Conservation (phyloP, 768 basidiomycete genomes). For the Strobilomyces confusus region DNA sequence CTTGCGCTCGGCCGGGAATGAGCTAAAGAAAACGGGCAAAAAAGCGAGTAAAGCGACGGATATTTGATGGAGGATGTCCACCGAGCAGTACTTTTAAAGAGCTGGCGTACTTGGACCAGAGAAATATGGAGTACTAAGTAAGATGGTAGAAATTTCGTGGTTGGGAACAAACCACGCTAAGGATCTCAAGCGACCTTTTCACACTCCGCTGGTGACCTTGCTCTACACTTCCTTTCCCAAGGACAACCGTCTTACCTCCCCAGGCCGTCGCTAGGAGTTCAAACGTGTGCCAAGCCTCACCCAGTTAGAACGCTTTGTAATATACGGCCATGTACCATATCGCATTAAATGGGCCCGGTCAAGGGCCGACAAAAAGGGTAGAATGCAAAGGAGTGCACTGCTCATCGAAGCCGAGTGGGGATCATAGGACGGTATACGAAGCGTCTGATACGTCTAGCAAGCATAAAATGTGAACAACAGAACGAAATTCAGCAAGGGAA, state of each 20-base stretch:
- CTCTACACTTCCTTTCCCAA: conserved; percentile 23
- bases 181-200: conserved; percentile 29
- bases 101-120: conserved; percentile 34
- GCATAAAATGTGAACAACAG: conserved; percentile 3
- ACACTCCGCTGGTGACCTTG: conserved; percentile 29
- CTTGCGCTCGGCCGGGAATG: conserved; percentile 28
- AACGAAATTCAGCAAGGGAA: conserved; percentile 11
- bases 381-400: conserved; percentile 11
- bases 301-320: conserved; percentile 9
- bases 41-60: conserved; percentile 26
- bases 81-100: conserved; percentile 29
- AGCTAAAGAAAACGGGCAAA: conserved; percentile 15
- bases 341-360: conserved; percentile 18
- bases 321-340: conserved; percentile 14
- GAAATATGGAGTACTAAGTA: conserved; percentile 37
- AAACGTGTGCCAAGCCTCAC: too few species aligned
- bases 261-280: background rate
- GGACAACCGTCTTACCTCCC: conserved; percentile 10
- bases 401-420: conserved; percentile 21
- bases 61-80: conserved; percentile 32
- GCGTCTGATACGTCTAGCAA: conserved; percentile 26
- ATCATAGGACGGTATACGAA: conserved; percentile 27
- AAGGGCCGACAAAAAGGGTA: conserved; percentile 10
- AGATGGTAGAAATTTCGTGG: conserved; percentile 33
- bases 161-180: conserved; percentile 26